Percentiles rank a stretch among this genome's conserved stretches.
phyloP scores from a whole-genome alignment of 768 basidiomycete species.

The Trichaptum fuscoviolaceum region DNA sequence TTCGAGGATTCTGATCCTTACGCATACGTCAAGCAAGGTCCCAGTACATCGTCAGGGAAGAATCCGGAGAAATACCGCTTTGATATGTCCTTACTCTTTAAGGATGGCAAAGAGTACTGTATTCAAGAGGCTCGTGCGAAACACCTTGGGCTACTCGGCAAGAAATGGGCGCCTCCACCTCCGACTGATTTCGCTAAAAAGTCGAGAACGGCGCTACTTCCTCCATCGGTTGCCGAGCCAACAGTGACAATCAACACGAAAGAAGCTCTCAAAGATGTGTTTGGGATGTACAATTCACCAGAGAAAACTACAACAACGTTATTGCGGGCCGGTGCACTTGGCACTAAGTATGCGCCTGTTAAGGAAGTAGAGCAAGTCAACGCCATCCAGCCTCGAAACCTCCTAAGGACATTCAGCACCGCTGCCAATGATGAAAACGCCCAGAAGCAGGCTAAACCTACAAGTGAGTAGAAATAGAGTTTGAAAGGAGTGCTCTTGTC shows the following conservation, averaged over 20 bases:
- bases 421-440: constrained; percentile 23
- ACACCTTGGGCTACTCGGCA: constrained; percentile 76
- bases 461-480: constrained; percentile 25
- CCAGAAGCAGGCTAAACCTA: constrained; percentile 26
- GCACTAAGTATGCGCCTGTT: constrained; percentile 70
- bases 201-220: constrained; percentile 22
- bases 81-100: constrained; percentile 64
- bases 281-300: constrained; percentile 93
- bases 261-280: constrained; percentile 89
- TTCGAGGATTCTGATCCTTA: constrained; percentile 38
- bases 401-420: background rate
- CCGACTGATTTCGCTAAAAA: constrained; percentile 40
- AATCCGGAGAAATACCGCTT: constrained; percentile 70
- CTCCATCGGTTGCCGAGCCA: constrained; percentile 44
- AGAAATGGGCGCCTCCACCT: constrained; percentile 70
- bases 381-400: constrained; percentile 29
- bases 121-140: constrained; percentile 79
- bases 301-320: constrained; percentile 56
- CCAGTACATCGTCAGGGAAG: constrained; percentile 46
- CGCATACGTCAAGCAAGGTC: constrained; percentile 68
- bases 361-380: constrained; percentile 59
- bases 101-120: constrained; percentile 79
- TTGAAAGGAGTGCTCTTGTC: background rate
- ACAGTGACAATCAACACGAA: constrained; percentile 97
- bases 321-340: constrained; percentile 39